phyloP scores from a whole-genome alignment of 1,284 basidiomycete genomes.

The Coriolopsis trogii region DNA sequence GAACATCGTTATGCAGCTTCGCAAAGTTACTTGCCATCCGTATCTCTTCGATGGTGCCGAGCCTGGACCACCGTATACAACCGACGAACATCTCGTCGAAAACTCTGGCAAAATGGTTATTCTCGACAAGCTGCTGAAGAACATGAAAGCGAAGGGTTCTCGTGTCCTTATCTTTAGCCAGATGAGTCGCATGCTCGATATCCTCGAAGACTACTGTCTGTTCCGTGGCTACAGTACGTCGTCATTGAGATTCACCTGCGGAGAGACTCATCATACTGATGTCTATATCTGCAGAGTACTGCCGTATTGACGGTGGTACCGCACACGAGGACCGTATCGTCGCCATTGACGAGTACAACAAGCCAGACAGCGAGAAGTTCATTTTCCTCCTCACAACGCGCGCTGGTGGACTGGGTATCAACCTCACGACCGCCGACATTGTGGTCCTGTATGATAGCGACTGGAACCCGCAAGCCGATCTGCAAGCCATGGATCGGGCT shows the following conservation, averaged over 20 bases:
- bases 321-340: constrained; percentile 95
- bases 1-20: constrained; percentile 99
- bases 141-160: constrained; percentile 92
- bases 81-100: constrained; percentile 94
- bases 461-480: constrained; percentile 99
- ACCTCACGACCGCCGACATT: constrained; percentile 93
- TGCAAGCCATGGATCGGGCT: constrained; percentile 99
- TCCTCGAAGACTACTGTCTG: constrained; percentile 96
- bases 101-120: constrained; percentile 99
- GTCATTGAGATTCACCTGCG: neutral
- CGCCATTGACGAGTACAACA: constrained; percentile 98
- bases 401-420: constrained; percentile 98
- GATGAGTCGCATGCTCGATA: constrained; percentile 94
- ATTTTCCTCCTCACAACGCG: constrained; percentile 97
- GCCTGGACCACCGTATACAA: constrained; percentile 98
- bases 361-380: constrained; percentile 93
- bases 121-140: constrained; percentile 89
- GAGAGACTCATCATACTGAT: neutral
- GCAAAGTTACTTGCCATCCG: constrained; percentile 85
- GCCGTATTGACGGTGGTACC: constrained; percentile 95
- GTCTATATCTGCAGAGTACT: constrained; percentile 72
- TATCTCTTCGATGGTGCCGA: constrained; percentile 92
- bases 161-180: constrained; percentile 98
- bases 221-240: constrained; percentile 86
- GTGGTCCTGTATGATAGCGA: constrained; percentile 98